Evolutionary conservation across 2,329 filamentous ascomycete genomes (phyloP), one percentile per base, ranked within the genome.

Genomic region (Bisporella sp.): DNA sequence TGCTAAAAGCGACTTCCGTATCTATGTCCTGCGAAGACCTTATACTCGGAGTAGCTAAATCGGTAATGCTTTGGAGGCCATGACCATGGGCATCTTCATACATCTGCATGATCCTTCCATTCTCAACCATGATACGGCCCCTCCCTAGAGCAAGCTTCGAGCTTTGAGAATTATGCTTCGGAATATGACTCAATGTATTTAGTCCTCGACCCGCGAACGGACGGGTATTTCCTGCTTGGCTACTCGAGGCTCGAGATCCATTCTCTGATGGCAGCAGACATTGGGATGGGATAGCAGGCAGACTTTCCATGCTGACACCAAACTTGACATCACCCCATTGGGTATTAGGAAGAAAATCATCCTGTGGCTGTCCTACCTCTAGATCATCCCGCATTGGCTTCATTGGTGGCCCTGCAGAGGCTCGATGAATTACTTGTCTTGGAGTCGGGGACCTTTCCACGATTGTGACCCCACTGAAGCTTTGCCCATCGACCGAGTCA

Each of bases 201-300:
- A 64, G 56, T 44, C 61, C 61, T 32, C 55, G 41, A 6, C 61
- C 62, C 41, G 57, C 56, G 56, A 62, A 64, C 1, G 62, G 60
- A 6, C 56, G 56, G 41, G 50, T 49, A 46, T 59, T 59, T 29
- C 49, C 55, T 30, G 57, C 51, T 48, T 61, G 57, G 41, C 60
- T 62, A 9, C 55, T 55, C 13, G 58, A 59, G 31, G 54, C 55
- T 46, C 55, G 51, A 29, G 63, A 65, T 42, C 57, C 62, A 55
- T 54, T 59, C n/a, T 66, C 61, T 11, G 63, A 65, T 8, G 63
- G 62, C 6, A 67, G 54, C n/a, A 66, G 51, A 55, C 64, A 67
- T 46, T 67, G 62, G 5, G 64, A 65, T 11, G 65, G 65, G 44
- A 67, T 67, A 30, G 64, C 59, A 35, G 65, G 65, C 5, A 67